Base-by-base conservation (phyloP, 2,329 filamentous ascomycete genomes). In the Verticillium zaregamsianum region DNA sequence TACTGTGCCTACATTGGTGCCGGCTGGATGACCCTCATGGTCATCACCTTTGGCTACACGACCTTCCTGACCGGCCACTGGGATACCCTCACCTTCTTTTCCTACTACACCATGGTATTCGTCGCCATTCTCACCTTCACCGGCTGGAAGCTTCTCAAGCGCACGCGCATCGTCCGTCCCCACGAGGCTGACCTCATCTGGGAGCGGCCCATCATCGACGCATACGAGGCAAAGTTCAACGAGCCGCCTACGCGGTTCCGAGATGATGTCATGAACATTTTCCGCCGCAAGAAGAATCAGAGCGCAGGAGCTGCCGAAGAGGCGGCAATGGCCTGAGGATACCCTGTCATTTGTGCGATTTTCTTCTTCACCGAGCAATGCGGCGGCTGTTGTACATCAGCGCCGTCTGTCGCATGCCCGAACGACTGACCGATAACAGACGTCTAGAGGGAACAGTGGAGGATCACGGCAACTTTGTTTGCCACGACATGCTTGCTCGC, bases 131-230 rank as follows among this genome's bases (percentile, higher is more conserved):
- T 84, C 39, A 73, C 86, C 32, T 89, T 82, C 69, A 59, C 81
- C 23, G 78, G 78, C 67, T 91, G 86, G 86, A 91, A 91, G 74
- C 8, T 90, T 1, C 23, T 86, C 70, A 85, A 87, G 76, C 78
- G 77, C 61, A 90, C 87, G 2, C 80, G 79, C 63, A 76, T 83
- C 59, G 76, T 87, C 20, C 74, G 74, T 2, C 76, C 86, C 0
- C 70, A 77, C 5, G 82, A 90, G 68, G 80, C 81, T 3, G 86
- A 89, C 68, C 76, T 89, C 17, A 75, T 86, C 52, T 85, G 85
- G 85, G 80, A 89, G 67, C 76, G 80, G n/a, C 85, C 84, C 25
- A 67, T 78, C 25, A 83, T 88, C 61, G 86, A 88, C 62, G 79
- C 78, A 0, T 87, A 87, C 64, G 84, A 86, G 70, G 77, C 73